Evolutionary conservation across 192 early-diverging fungal species (phyloP).

Genomic region (Phlyctochytrium planicorne): DNA sequence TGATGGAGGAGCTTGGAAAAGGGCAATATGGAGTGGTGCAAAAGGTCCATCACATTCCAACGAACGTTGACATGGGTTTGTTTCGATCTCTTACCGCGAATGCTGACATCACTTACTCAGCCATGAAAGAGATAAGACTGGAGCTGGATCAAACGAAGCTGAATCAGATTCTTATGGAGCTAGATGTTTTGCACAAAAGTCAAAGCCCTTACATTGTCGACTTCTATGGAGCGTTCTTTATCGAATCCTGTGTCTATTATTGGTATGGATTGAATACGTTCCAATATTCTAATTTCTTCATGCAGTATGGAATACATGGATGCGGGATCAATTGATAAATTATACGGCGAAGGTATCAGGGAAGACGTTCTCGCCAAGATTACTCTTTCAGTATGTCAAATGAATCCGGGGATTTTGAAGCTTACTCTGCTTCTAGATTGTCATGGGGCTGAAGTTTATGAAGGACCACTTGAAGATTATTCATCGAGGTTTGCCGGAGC

Average conservation of each 20-base stretch:
- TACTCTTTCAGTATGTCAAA: constrained; percentile 58
- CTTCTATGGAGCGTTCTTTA: constrained; percentile 96
- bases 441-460: constrained; percentile 78
- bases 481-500: constrained; percentile 64
- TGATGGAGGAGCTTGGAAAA: constrained; percentile 76
- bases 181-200: constrained; percentile 89
- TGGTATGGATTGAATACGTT: constrained; percentile 49
- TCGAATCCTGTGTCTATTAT: constrained; percentile 95
- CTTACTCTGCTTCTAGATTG: constrained; percentile 54
- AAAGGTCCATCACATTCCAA: constrained; percentile 82
- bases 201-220: constrained; percentile 90
- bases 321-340: constrained; percentile 83
- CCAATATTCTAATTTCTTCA: constrained; percentile 15
- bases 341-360: constrained; percentile 78
- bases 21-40: constrained; percentile 95
- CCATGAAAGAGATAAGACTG: constrained; percentile 83
- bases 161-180: constrained; percentile 94
- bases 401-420: not conserved
- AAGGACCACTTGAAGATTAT: constrained; percentile 88
- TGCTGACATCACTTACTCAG: constrained; percentile 19
- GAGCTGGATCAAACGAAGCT: constrained; percentile 86
- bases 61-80: constrained; percentile 79
- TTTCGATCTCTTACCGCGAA: not conserved
- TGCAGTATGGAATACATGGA: constrained; percentile 95
- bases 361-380: constrained; percentile 79